Evolutionary conservation across 495 filamentous ascomycete species (phyloP).

Genomic region (Hypomontagnella submonticulosa): DNA sequence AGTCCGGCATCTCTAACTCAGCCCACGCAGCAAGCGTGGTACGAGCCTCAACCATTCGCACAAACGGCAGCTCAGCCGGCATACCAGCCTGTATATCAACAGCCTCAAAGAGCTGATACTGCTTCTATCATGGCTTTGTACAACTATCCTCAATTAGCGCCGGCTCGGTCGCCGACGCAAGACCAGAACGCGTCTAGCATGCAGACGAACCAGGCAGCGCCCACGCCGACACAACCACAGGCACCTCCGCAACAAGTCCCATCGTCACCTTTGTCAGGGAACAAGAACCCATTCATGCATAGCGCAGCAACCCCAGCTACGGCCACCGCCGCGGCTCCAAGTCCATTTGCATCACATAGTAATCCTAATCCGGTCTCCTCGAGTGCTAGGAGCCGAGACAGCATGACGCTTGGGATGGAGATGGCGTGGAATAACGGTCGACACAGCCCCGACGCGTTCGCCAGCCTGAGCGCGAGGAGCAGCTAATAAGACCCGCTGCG

Average conservation of each 20-base stretch:
- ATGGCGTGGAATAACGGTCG: slow-evolving; percentile 77
- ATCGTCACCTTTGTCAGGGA: slow-evolving; percentile 43
- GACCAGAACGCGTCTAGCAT: slow-evolving; percentile 33
- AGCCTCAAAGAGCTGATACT: slow-evolving; percentile 69
- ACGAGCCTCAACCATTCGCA: slow-evolving; percentile 42
- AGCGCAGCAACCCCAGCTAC: slow-evolving; percentile 25
- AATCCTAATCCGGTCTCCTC: slow-evolving; percentile 58
- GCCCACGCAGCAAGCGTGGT: slow-evolving; percentile 48
- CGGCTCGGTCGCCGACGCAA: slow-evolving; percentile 51
- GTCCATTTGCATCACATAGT: slow-evolving; percentile 37
- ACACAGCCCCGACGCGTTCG: slow-evolving; percentile 96
- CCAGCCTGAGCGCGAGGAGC: slow-evolving; percentile 80
- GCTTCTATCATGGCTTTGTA: slow-evolving; percentile 89
- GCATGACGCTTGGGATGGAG: slow-evolving; percentile 79
- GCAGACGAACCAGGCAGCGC: slow-evolving; percentile 21
- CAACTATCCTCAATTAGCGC: slow-evolving; percentile 78
- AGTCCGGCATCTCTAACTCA: slow-evolving; percentile 52
- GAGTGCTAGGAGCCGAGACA: slow-evolving; percentile 78
- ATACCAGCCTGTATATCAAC: slow-evolving; percentile 41
- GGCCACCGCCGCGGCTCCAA: slow-evolving; percentile 27
- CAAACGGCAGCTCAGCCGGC: slow-evolving; percentile 20
- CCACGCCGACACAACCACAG: slow-evolving; percentile 42
- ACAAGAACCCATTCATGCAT: slow-evolving; percentile 61
- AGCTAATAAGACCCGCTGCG: slow-evolving; percentile 21
- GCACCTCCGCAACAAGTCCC: slow-evolving; percentile 29